Conservation (phyloP, 176 grass and related monocot species). For the Avena sativa region DNA sequence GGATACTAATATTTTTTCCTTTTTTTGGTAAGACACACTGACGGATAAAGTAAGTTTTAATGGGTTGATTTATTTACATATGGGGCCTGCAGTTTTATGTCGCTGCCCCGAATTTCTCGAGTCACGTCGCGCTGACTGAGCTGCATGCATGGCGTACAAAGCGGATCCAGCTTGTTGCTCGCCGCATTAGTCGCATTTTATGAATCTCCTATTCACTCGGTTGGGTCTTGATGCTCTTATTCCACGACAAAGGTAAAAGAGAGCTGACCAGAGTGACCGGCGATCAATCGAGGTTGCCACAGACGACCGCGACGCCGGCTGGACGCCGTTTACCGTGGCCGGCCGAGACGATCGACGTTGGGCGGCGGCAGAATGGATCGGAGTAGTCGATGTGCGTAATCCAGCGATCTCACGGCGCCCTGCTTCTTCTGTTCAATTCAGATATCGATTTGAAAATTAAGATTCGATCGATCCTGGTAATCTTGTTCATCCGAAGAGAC, state of each 20-base stretch:
- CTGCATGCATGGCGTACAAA: constrained; percentile 14
- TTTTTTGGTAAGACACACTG: background rate
- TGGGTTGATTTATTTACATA: background rate
- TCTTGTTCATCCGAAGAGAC: background rate
- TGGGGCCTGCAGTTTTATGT: background rate
- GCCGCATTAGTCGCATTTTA: constrained; percentile 16
- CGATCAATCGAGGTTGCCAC: background rate
- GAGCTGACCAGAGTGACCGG: background rate
- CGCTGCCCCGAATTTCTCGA: background rate
- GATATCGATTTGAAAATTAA: background rate
- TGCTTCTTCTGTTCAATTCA: background rate
- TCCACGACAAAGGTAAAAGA: background rate
- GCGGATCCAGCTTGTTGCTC: constrained; percentile 3
- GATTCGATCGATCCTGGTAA: background rate
- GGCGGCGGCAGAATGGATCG: background rate
- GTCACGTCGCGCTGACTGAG: background rate
- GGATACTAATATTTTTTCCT: no score
- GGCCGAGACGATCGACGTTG: background rate
- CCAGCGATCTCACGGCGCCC: background rate
- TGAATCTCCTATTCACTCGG: background rate
- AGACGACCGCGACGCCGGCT: background rate
- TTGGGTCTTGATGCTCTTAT: background rate
- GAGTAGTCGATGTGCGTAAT: background rate
- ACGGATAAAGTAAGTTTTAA: background rate
- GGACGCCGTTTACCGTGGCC: background rate